phyloP scores from a whole-genome alignment of 2,329 filamentous ascomycete species.

The Escovopsis sp. region DNA sequence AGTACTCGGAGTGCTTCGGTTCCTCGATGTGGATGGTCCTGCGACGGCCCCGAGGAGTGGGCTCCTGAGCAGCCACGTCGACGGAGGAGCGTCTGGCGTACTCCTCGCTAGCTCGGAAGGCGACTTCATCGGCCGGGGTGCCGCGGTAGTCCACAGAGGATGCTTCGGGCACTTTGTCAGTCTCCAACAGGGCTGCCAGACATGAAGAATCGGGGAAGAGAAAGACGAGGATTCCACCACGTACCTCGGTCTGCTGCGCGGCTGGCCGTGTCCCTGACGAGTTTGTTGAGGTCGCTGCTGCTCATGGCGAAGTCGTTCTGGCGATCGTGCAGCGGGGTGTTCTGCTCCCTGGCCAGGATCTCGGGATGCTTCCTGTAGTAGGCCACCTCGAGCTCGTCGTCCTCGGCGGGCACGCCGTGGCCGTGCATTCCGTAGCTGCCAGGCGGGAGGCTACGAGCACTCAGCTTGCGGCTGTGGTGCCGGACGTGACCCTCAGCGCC shows the following conservation, averaged over 20 bases:
- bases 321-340: slow-evolving; percentile 37
- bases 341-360: slow-evolving; percentile 57
- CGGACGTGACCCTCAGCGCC: slow-evolving; percentile 27
- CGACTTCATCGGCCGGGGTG: slow-evolving; percentile 82
- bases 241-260: slow-evolving; percentile 29
- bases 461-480: slow-evolving; percentile 56
- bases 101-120: slow-evolving; percentile 74
- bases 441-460: slow-evolving; percentile 56
- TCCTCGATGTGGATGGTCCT: slow-evolving; percentile 59
- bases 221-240: too few relatives aligned
- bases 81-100: slow-evolving; percentile 45
- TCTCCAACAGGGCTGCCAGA: background rate
- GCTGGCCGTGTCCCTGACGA: slow-evolving; percentile 58
- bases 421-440: slow-evolving; percentile 90
- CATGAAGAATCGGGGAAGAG: too few relatives aligned
- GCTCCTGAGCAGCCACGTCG: slow-evolving; percentile 10
- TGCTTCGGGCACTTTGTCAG: slow-evolving; percentile 18
- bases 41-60: slow-evolving; percentile 14
- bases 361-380: slow-evolving; percentile 93
- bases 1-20: slow-evolving; percentile 21
- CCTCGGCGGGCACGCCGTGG: slow-evolving; percentile 59
- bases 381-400: slow-evolving; percentile 73
- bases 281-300: slow-evolving; percentile 77
- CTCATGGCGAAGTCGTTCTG: slow-evolving; percentile 68
- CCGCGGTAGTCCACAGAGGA: slow-evolving; percentile 48